Base-by-base conservation (phyloP, 169 alveolate species). In the Plasmodium ovale region DNA sequence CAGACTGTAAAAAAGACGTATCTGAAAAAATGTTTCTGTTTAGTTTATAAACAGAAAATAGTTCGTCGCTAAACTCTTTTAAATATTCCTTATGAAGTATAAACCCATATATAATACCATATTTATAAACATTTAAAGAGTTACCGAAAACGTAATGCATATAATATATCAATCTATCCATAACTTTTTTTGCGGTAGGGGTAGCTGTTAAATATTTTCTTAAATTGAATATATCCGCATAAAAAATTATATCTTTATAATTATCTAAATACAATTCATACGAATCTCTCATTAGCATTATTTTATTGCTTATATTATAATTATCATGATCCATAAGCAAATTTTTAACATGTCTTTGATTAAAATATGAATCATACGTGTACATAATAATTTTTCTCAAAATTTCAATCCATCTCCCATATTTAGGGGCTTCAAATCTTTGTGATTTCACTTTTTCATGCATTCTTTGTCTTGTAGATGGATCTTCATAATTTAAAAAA, bases 101-200 rank as follows among this genome's bases (percentile, higher is more conserved):
- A 29, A 72, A 72, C 58, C 87, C 87, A 53, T 72, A 72, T 53
- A 72, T 72, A 47, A 72, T 72, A 51, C 87, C 87, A 54, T 72
- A 72, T 72, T 72, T 72, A 56, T 72, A 72, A 59, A 72, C 51
- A 19, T 72, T 72, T 31, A 31, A 35, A 72, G 87, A 14, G 53
- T 72, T 72, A n/a, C 87, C 87, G 33, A 37, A 37, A 14, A 19
- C 16, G 25, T 65, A 39, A 58, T 74, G 88, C 14, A 73, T 16
- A 10, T 14, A 27, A 39, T 35, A 59, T 51, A 39, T n/a, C 25
- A 21, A 0, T 35, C 74, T 74, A 4, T 73, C 65, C 16, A 49
- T 4, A 37, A 37, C 1, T 54, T 16, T 58, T 58, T 44, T 59
- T 23, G 47, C n/a, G 10, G 4, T 29, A 9, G 73, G 65, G 10